A percentile compares a stretch with the other conserved stretches of the same genome.
phyloP scores from a whole-genome alignment of 345 rosid genomes.

The Nephelium lappaceum region DNA sequence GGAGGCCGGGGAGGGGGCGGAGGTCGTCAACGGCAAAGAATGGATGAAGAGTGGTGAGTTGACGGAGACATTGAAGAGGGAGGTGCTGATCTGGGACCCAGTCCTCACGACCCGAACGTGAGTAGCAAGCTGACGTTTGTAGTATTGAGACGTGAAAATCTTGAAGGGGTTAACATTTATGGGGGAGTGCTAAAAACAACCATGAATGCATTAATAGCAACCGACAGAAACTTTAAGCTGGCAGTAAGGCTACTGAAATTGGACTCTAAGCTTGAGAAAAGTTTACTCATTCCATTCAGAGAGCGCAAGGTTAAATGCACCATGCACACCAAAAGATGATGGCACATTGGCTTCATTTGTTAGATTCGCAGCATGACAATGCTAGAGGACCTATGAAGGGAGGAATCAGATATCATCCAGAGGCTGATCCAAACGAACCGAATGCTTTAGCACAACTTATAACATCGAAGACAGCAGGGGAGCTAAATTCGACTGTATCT shows the following conservation, averaged over 20 bases:
- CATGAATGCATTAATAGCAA: conserved; percentile 94
- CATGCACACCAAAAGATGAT: conserved; percentile 89
- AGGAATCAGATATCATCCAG: conserved; percentile 97
- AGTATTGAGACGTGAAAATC: no score
- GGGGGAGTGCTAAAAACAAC: conserved; percentile 27
- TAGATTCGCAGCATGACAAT: conserved; percentile 97
- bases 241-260: conserved; percentile 91
- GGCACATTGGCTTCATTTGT: conserved; percentile 88
- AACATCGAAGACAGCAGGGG: conserved; percentile 99
- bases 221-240: conserved; percentile 89
- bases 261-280: no score
- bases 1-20: no score
- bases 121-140: no score
- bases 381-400: conserved; percentile 99
- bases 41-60: no score
- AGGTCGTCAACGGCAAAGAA: no score
- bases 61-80: no score
- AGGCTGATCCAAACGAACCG: conserved; percentile 98
- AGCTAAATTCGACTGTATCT: conserved; percentile 46
- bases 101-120: no score
- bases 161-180: neutral
- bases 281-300: conserved; percentile 93
- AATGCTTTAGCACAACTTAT: conserved; percentile 94
- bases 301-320: conserved; percentile 98
- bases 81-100: no score